A percentile compares a stretch with the other conserved stretches of the same genome.
Conservation (phyloP, 2,329 filamentous ascomycete genomes). For the Aspergillus proliferans region DNA sequence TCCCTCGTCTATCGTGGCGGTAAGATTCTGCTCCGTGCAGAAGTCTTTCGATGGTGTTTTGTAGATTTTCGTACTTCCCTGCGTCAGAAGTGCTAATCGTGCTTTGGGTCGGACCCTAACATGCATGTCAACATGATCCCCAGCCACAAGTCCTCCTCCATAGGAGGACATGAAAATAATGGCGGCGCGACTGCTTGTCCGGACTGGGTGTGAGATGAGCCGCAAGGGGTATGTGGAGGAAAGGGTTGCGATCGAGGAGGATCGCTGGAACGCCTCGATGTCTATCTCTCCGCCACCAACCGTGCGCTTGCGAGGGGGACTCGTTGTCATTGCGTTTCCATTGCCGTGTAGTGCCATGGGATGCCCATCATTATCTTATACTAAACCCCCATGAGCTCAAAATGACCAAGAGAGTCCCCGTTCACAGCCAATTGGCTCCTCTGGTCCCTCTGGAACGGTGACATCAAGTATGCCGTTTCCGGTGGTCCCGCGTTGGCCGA, state of each 20-base stretch:
- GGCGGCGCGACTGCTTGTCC: not conserved
- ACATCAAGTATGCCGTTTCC: not conserved
- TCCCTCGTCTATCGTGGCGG: not conserved
- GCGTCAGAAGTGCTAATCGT: not conserved
- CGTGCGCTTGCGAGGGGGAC: not conserved
- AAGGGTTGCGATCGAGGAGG: not conserved
- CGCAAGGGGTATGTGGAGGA: not conserved
- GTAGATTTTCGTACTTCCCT: conserved; percentile 2
- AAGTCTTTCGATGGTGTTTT: not conserved
- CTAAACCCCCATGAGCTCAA: not conserved
- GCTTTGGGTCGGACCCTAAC: not conserved
- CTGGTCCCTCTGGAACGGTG: not conserved
- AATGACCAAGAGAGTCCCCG: not conserved
- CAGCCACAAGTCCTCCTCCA: not conserved
- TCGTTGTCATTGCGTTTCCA: not conserved
- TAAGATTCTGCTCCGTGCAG: not conserved
- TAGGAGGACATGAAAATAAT: not conserved
- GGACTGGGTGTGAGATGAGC: not conserved
- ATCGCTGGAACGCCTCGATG: not conserved
- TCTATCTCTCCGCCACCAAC: not conserved
- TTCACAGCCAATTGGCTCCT: not conserved
- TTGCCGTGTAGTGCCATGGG: not conserved
- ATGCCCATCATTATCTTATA: not conserved
- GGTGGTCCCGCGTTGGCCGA: not conserved
- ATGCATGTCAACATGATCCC: not conserved